Base-by-base conservation (phyloP, 1,284 basidiomycete species). In the Microstroma glucosiphilum region DNA sequence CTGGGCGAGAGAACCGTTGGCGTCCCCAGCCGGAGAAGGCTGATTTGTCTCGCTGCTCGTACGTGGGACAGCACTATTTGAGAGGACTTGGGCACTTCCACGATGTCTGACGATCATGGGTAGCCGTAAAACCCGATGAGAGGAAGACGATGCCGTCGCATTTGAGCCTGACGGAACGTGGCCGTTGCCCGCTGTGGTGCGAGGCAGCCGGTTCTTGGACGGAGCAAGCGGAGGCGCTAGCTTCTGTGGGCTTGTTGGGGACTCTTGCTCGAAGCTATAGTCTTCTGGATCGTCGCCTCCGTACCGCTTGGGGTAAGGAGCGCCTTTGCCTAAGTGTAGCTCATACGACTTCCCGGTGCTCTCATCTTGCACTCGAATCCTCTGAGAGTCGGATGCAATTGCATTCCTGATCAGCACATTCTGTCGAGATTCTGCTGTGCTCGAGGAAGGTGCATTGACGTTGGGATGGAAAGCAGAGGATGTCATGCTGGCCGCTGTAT, bases 261-360 rank as follows among this genome's bases (percentile, higher is more conserved):
- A 37, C 3, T 37, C 30, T 37, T 37, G 30, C 11, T 54, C 25
- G 15, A 54, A 15, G 25, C 21, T 23, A 15, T 23, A 15, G 6
- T 26, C 51, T 25, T 54, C 51, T 15, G n/a, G 13, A 25, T 54
- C 51, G 51, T 54, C 46, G 23, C 46, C 51, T 54, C 51, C 51
- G 26, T 23, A 54, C 6, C 21, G 21, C 25, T 54, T 13, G 8
- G 51, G 51, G 21, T 54, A 54, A 23, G 51, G 51, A 15, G 21
- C 25, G 13, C 21, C 51, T 26, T 54, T 54, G 2, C 51, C 51
- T 2, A 54, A 13, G 6, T 54, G 21, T 19, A 54, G 51, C 51
- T 54, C 51, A 25, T 54, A 54, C 8, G 51, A 54, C 51, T 54
- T 21, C 8, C 51, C 51, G 13, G 51, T 54, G 21, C 21, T 23